phyloP scores from a whole-genome alignment of 2,329 filamentous ascomycete genomes.

The Paecilomyces variotii region DNA sequence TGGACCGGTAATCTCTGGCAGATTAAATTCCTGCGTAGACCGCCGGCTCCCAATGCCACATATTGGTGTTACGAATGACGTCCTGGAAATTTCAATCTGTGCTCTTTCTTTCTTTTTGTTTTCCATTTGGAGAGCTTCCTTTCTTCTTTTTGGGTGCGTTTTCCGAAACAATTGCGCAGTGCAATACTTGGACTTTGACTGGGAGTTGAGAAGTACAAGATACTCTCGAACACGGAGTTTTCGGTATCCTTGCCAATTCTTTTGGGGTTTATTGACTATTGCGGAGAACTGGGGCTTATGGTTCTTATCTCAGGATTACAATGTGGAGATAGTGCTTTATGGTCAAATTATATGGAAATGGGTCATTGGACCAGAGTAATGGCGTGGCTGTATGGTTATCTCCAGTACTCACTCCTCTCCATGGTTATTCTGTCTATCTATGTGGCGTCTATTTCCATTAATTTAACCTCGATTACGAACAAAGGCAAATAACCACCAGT shows the following conservation, averaged over 20 bases:
- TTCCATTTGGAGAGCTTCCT: too few species aligned
- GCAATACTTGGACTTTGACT: background rate
- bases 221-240: too few species aligned
- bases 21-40: background rate
- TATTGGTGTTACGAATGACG: background rate
- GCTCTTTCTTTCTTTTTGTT: background rate
- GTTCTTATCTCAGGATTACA: background rate
- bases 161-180: background rate
- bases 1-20: background rate
- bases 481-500: background rate
- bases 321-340: background rate
- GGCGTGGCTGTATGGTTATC: background rate
- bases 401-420: background rate
- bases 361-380: background rate
- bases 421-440: background rate
- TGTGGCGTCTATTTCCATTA: background rate
- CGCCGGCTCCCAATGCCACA: background rate
- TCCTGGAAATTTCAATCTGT: background rate
- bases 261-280: background rate
- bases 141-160: too few species aligned
- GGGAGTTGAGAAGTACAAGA: background rate
- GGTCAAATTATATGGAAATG: background rate
- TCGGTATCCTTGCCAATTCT: background rate
- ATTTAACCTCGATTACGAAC: background rate
- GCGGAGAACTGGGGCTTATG: background rate